Base-by-base conservation (phyloP, 495 filamentous ascomycete species). In the Daldinia childiae region DNA sequence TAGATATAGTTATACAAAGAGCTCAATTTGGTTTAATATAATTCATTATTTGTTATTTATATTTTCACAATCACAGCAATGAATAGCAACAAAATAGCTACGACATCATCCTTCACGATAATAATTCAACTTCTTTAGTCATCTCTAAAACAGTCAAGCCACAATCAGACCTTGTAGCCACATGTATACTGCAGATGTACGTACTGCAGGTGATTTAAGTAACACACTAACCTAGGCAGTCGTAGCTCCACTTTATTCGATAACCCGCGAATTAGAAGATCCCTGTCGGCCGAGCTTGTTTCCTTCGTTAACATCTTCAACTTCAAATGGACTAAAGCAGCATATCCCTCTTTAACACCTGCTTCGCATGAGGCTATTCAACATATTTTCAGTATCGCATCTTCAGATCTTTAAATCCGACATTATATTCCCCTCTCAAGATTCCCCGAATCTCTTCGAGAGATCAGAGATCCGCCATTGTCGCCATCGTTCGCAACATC, bases 231-330 rank as follows among this genome's bases (percentile, higher is more conserved):
- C n/a, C n/a, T n/a, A 32, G 32, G 0, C 8, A 36, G 34, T 36
- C 4, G 4, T 3, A 2, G 19, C 9, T 21, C 43, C 43, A 48
- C 43, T 48, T 48, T 48, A 48, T 2, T 8, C 43, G 17, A 19
- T 19, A 24, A 19, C 43, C 2, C 14, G 43, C 24, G 43, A 48
- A 24, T 48, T 48, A 3, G 43, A 24, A 9, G 19, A 48, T 48
- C 50, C 50, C 26, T 54, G 50, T 54, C 50, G 50, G 0, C 26
- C 21, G 7, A 54, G 50, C 50, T 30, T 14, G 15, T 30, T 30
- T 54, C 24, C 27, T 54, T 30, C 50, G 9, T 29, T 29, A 39
- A 56, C 36, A 41, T 63, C 32, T 43, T 64, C 50, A 64, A 55
- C 61, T 36, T 41, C 48, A 29, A 54, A 36, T n/a, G n/a, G n/a